These are phyloP conservation scores for Botrytis hyacinthi DNA, from an alignment of 2,329 filamentous ascomycete species.

Conservation along the genomic window DNA sequence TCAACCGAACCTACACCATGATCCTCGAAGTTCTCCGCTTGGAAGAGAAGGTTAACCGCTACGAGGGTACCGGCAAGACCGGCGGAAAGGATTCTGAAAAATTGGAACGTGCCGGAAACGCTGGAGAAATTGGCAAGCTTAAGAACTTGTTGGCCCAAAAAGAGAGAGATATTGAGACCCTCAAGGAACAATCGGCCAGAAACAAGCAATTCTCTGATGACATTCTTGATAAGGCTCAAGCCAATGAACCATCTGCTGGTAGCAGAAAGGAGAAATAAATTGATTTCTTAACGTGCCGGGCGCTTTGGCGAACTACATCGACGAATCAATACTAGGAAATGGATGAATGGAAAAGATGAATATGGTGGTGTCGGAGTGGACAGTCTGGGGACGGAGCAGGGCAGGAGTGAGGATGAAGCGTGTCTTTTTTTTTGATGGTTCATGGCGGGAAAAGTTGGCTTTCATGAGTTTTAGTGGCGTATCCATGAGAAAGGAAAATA, in stretches of 20 bases:
- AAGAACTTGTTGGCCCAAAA: slow-evolving; percentile 67
- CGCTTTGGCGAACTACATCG: slow-evolving; percentile 4
- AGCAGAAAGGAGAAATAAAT: slow-evolving; percentile 12
- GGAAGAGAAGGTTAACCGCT: slow-evolving; percentile 84
- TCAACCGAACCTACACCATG: slow-evolving; percentile 98
- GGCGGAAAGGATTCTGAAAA: slow-evolving; percentile 68
- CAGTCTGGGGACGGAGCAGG: background rate
- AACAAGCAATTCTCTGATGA: slow-evolving; percentile 53
- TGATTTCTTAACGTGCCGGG: background rate
- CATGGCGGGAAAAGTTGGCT: background rate
- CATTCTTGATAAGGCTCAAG: slow-evolving; percentile 14
- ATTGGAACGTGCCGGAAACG: slow-evolving; percentile 68
- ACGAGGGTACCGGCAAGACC: slow-evolving; percentile 64
- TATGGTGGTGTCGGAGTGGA: background rate
- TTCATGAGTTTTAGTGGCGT: slow-evolving; percentile 5
- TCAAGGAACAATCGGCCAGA: slow-evolving; percentile 16
- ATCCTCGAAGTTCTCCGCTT: slow-evolving; percentile 54
- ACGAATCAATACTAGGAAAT: background rate
- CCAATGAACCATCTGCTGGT: slow-evolving; percentile 5
- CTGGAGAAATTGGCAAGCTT: slow-evolving; percentile 70
- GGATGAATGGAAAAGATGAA: background rate
- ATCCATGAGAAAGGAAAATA: slow-evolving; percentile 3
- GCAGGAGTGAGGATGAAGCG: background rate
- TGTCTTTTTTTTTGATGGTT: background rate
- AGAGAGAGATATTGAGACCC: slow-evolving; percentile 71